phyloP scores from a whole-genome alignment of 768 basidiomycete species.

The Russula vinacea region DNA sequence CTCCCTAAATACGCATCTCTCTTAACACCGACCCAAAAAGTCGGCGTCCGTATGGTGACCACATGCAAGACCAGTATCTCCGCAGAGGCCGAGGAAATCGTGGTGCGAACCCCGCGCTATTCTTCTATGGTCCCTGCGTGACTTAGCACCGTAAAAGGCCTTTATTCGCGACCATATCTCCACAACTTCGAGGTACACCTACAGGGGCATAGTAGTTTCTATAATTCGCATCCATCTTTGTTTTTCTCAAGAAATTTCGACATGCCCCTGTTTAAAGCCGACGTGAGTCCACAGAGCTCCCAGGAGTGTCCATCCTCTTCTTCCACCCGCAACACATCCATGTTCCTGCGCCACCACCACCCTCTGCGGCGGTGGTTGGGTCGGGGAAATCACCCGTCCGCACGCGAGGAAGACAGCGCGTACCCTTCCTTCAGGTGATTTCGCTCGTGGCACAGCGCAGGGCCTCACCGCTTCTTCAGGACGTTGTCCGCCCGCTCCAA shows the following conservation, averaged over 20 bases:
- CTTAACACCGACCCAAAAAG: constrained; percentile 41
- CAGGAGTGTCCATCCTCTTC: constrained; percentile 45
- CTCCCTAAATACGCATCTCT: constrained; percentile 38
- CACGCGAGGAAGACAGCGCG: constrained; percentile 27
- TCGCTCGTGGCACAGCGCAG: constrained; percentile 16
- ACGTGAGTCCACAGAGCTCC: constrained; percentile 40
- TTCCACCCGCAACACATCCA: constrained; percentile 47
- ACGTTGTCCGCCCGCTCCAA: constrained; percentile 44
- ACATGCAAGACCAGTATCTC: constrained; percentile 40
- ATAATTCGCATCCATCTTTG: background rate
- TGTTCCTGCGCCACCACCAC: constrained; percentile 36
- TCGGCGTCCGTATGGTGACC: constrained; percentile 43
- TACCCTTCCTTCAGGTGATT: constrained; percentile 31
- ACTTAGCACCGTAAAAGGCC: constrained; percentile 37
- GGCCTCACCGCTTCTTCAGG: constrained; percentile 37
- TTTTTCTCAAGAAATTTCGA: background rate
- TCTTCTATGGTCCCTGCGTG: background rate
- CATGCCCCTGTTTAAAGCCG: constrained; percentile 40
- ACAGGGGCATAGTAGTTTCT: constrained; percentile 55
- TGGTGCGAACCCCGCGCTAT: constrained; percentile 37
- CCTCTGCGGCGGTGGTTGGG: background rate
- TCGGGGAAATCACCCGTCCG: constrained; percentile 1
- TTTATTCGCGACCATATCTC: constrained; percentile 49
- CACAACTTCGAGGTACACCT: constrained; percentile 47
- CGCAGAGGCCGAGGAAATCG: constrained; percentile 45